Percentiles rank a stretch among this genome's conserved stretches.
These are phyloP conservation scores for Picea sitchensis DNA, from an alignment of 75 land plant species.

Conservation along the genomic window DNA sequence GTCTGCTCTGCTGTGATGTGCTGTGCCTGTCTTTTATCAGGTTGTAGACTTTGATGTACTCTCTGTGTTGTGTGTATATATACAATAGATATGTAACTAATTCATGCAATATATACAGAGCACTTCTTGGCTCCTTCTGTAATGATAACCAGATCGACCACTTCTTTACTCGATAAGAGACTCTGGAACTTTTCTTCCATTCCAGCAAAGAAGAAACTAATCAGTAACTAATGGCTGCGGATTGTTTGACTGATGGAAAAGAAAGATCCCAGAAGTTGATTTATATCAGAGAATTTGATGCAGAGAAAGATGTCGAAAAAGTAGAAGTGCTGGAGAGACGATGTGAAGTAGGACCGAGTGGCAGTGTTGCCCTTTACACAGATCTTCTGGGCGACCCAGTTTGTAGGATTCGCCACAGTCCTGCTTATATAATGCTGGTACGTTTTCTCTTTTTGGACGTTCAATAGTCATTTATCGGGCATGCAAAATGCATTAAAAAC, in stretches of 20 bases:
- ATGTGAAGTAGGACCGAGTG: constrained; percentile 53
- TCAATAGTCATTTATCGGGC: too few relatives aligned
- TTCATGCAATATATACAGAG: background rate
- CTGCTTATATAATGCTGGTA: constrained; percentile 71
- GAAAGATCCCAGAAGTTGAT: background rate
- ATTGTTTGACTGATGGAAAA: background rate
- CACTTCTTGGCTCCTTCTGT: background rate
- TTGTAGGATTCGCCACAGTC: constrained; percentile 69
- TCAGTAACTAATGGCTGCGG: background rate
- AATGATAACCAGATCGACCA: too few relatives aligned
- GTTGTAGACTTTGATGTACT: too few relatives aligned
- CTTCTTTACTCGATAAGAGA: too few relatives aligned
- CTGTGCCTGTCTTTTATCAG: background rate
- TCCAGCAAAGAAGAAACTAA: background rate
- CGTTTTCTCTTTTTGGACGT: background rate
- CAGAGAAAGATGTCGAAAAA: constrained; percentile 15
- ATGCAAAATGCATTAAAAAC: too few relatives aligned
- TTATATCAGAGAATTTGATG: constrained; percentile 30
- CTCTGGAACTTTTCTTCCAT: too few relatives aligned
- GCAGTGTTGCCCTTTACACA: constrained; percentile 41
- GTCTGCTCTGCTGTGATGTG: background rate
- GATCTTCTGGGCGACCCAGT: constrained; percentile 84
- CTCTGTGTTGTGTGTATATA: background rate
- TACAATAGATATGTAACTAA: background rate
- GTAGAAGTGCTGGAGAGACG: constrained; percentile 45